Conservation (phyloP, 495 filamentous ascomycete species). For the Aspergillus incahuasiensis region DNA sequence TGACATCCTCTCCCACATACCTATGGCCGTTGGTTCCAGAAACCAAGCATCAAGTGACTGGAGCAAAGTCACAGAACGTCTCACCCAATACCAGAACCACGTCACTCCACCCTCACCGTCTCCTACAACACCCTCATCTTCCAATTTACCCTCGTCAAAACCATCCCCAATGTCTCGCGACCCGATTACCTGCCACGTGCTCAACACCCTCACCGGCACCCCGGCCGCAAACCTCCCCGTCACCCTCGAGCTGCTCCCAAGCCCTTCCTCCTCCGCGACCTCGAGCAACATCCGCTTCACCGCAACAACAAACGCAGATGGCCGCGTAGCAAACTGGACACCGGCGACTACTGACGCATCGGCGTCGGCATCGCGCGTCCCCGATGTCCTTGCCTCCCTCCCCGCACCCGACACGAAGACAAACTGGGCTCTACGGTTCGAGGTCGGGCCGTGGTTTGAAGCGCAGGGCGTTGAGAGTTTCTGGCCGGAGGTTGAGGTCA, state of each 20-base stretch:
- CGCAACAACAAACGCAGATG: conserved; percentile 76
- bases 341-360: conserved; percentile 36
- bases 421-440: conserved; percentile 72
- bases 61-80: conserved; percentile 33
- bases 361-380: conserved; percentile 37
- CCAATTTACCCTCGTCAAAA: conserved; percentile 19
- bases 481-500: conserved; percentile 85
- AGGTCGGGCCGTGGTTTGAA: conserved; percentile 73
- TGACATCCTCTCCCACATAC: conserved; percentile 13
- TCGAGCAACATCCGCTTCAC: conserved; percentile 43
- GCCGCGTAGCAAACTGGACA: conserved; percentile 76
- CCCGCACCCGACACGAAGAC: conserved; percentile 40
- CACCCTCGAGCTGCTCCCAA: conserved; percentile 46
- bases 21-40: conserved; percentile 25
- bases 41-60: conserved; percentile 14
- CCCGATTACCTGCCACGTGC: conserved; percentile 73
- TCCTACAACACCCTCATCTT: conserved; percentile 18
- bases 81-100: conserved; percentile 37
- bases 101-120: conserved; percentile 19
- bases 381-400: conserved; percentile 44
- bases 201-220: conserved; percentile 62
- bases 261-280: conserved; percentile 19
- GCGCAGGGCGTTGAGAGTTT: conserved; percentile 67
- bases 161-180: conserved; percentile 67
- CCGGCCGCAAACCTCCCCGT: conserved; percentile 56